These are phyloP conservation scores for Ballota nigra DNA, from an alignment of 257 asterid species.

Conservation along the genomic window DNA sequence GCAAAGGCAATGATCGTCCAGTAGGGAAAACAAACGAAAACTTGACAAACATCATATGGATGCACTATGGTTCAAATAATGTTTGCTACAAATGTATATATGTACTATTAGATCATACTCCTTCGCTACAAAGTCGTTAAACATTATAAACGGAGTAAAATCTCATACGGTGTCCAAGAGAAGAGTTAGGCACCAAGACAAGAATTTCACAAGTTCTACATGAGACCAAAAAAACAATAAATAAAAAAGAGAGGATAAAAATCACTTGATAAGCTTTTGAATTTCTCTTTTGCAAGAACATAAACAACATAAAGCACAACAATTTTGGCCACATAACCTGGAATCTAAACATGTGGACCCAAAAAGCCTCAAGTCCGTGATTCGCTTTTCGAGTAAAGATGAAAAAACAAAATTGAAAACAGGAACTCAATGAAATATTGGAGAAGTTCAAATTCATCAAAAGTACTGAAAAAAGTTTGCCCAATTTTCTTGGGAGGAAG, in stretches of 20 bases:
- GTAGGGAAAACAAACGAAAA: neutral
- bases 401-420: neutral
- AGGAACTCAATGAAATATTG: neutral
- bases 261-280: no score
- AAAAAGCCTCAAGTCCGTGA: neutral
- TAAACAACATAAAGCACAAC: no score
- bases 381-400: no score
- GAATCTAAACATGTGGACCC: constrained; percentile 14
- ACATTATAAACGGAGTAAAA: no score
- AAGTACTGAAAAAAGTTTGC: neutral
- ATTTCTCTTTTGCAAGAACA: no score
- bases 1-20: no score
- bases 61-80: no score
- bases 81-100: neutral
- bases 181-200: neutral
- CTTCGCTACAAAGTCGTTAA: no score
- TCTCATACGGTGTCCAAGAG: no score
- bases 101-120: no score
- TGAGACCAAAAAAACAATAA: neutral
- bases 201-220: no score
- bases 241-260: neutral
- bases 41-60: neutral
- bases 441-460: neutral
- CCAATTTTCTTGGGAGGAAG: no score
- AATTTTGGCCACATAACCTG: constrained; percentile 2